Percentiles rank a stretch among this genome's conserved stretches.
phyloP scores from a whole-genome alignment of 2,329 filamentous ascomycete genomes.

The Fonsecaea pugnacius region DNA sequence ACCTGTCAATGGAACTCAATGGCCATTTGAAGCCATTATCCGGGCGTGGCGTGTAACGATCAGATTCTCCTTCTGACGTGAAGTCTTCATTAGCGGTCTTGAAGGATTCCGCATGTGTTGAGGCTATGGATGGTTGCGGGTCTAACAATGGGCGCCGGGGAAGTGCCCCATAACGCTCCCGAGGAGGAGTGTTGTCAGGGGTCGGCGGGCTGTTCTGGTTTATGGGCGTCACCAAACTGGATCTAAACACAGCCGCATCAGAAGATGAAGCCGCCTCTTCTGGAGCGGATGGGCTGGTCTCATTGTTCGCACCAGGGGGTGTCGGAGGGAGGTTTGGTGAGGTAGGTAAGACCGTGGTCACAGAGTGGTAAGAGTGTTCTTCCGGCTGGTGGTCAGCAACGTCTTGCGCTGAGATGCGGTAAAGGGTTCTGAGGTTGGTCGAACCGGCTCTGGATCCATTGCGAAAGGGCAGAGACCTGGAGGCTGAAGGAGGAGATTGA shows the following conservation, averaged over 20 bases:
- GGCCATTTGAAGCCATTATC: conserved; percentile 18
- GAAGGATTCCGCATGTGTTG: conserved; percentile 71
- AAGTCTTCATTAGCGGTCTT: conserved; percentile 70
- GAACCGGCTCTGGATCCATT: conserved; percentile 26
- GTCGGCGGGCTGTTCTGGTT: conserved; percentile 57
- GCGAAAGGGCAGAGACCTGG: conserved; percentile 29
- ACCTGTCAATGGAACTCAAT: conserved; percentile 15
- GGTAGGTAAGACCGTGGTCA: conserved; percentile 28
- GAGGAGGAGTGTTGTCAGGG: conserved; percentile 75
- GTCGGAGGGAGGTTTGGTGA: conserved; percentile 36
- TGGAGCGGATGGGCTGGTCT: conserved; percentile 10
- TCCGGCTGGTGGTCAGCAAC: conserved; percentile 10
- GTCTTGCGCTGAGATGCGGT: conserved; percentile 32
- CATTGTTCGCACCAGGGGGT: conserved; percentile 32
- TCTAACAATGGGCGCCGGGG: conserved; percentile 54
- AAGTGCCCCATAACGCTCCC: conserved; percentile 44
- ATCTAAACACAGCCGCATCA: conserved; percentile 37
- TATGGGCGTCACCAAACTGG: conserved; percentile 33
- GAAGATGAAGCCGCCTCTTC: conserved; percentile 20
- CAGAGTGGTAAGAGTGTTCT: conserved; percentile 14
- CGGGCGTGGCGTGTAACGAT: conserved; percentile 37
- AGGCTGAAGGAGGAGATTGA: conserved; percentile 17
- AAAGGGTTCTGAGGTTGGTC: conserved; percentile 33
- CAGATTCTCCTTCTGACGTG: conserved; percentile 64
- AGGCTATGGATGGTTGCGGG: conserved; percentile 60